These are phyloP conservation scores for Venturia pyrina DNA, from an alignment of 2,329 filamentous ascomycete species.

Conservation along the genomic window DNA sequence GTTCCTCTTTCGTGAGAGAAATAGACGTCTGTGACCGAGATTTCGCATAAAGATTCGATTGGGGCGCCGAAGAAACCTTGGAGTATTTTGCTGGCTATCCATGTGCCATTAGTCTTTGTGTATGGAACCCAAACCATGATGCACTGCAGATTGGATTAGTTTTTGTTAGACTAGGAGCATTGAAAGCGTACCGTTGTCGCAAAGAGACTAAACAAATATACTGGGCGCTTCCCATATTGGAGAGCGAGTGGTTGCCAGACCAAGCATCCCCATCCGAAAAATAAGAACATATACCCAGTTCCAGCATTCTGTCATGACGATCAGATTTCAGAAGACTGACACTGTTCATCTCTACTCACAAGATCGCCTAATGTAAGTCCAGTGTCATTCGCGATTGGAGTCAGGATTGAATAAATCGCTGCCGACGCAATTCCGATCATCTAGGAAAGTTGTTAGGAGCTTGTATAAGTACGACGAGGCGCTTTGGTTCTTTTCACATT, in stretches of 20 bases:
- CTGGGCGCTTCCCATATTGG: slow-evolving; percentile 40
- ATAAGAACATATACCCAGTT: slow-evolving; percentile 43
- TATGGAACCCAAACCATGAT: slow-evolving; percentile 10
- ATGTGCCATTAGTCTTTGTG: slow-evolving; percentile 8
- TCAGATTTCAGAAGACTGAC: neutral
- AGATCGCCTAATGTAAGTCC: slow-evolving; percentile 35
- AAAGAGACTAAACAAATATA: slow-evolving; percentile 35
- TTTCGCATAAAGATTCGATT: slow-evolving; percentile 17
- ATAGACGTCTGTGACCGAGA: slow-evolving; percentile 13
- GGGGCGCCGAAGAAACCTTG: slow-evolving; percentile 18
- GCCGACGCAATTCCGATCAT: slow-evolving; percentile 5
- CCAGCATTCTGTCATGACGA: slow-evolving; percentile 29
- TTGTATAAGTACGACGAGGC: neutral
- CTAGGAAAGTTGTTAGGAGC: neutral
- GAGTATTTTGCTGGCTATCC: slow-evolving; percentile 14
- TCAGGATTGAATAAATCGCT: slow-evolving; percentile 2
- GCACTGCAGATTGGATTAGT: neutral
- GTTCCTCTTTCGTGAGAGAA: slow-evolving; percentile 15
- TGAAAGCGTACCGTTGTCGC: slow-evolving; percentile 23
- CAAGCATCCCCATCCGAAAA: slow-evolving; percentile 41
- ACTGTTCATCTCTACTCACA: neutral
- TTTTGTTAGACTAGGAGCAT: neutral
- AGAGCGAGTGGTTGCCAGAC: slow-evolving; percentile 45
- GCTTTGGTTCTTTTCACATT: too few relatives aligned
- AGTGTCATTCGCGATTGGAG: slow-evolving; percentile 26